phyloP scores from a whole-genome alignment of 2,329 filamentous ascomycete species.

The Acrodontium crateriforme region DNA sequence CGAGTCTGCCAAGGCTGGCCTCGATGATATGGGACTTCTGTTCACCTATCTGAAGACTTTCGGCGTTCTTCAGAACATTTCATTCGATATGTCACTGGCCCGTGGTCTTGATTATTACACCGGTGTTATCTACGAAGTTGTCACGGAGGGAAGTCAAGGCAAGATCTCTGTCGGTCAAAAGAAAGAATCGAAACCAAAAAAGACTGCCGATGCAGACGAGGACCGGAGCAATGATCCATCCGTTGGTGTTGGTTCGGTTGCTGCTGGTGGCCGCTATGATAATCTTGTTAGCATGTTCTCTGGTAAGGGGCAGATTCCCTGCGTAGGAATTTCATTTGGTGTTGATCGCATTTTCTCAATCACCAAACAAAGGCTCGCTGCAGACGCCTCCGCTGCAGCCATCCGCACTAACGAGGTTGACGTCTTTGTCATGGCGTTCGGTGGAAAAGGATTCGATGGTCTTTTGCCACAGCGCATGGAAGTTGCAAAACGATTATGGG shows the following conservation, averaged over 20 bases:
- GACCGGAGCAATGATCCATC: conserved; percentile 68
- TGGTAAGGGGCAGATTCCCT: conserved; percentile 63
- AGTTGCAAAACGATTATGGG: conserved; percentile 64
- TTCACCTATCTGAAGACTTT: conserved; percentile 74
- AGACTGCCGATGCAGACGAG: conserved; percentile 35
- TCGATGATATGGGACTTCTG: conserved; percentile 67
- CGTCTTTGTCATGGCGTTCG: conserved; percentile 90
- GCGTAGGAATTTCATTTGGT: conserved; percentile 82
- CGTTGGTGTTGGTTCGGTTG: conserved; percentile 73
- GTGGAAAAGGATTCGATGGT: conserved; percentile 70
- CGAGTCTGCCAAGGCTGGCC: conserved; percentile 60
- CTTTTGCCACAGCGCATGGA: conserved; percentile 73
- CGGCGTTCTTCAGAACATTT: conserved; percentile 56
- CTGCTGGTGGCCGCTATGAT: conserved; percentile 83
- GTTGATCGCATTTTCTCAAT: conserved; percentile 93
- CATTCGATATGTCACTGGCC: conserved; percentile 80
- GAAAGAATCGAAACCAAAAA: conserved; percentile 35
- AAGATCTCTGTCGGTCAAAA: conserved; percentile 29
- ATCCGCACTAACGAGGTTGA: conserved; percentile 65
- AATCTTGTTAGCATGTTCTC: conserved; percentile 90
- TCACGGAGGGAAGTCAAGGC: conserved; percentile 65
- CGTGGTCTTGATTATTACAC: conserved; percentile 91
- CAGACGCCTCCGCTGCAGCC: conserved; percentile 40
- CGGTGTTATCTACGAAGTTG: conserved; percentile 77
- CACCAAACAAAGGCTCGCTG: conserved; percentile 61